These are phyloP conservation scores for Triticum turgidum DNA, from an alignment of 176 grass and related monocot species.

Conservation along the genomic window DNA sequence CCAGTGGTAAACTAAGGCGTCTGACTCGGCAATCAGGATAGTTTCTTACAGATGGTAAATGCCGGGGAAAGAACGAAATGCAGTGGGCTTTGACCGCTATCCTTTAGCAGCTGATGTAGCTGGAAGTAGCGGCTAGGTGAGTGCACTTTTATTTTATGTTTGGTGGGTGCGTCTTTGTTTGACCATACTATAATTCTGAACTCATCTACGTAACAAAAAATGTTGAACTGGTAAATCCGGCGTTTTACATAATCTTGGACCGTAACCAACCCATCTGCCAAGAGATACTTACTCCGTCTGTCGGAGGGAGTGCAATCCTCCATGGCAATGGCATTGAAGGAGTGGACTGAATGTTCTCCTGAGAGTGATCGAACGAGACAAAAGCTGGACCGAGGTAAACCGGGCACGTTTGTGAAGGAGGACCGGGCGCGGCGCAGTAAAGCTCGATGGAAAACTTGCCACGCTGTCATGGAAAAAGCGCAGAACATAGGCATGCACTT, in stretches of 20 bases:
- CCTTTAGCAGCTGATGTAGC: neutral
- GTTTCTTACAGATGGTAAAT: neutral
- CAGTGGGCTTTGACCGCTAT: constrained; percentile 21
- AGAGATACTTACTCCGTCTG: no score
- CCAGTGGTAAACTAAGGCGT: neutral
- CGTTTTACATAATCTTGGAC: neutral
- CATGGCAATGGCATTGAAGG: neutral
- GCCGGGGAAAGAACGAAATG: neutral
- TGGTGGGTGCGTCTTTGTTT: neutral
- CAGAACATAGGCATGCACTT: neutral
- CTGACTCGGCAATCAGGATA: neutral
- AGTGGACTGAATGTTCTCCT: constrained; percentile 10
- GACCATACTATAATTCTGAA: neutral
- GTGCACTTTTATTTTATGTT: neutral
- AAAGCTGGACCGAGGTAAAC: neutral
- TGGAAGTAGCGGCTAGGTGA: neutral
- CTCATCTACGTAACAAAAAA: no score
- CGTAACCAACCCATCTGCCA: neutral
- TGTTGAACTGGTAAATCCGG: no score
- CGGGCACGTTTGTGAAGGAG: neutral
- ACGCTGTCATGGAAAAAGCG: neutral
- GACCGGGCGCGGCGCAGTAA: neutral
- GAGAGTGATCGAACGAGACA: neutral
- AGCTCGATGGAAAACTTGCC: neutral
- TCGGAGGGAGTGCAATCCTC: no score